Evolutionary conservation across 805 yeast genomes (phyloP).

Genomic region (Metschnikowia borealis): DNA sequence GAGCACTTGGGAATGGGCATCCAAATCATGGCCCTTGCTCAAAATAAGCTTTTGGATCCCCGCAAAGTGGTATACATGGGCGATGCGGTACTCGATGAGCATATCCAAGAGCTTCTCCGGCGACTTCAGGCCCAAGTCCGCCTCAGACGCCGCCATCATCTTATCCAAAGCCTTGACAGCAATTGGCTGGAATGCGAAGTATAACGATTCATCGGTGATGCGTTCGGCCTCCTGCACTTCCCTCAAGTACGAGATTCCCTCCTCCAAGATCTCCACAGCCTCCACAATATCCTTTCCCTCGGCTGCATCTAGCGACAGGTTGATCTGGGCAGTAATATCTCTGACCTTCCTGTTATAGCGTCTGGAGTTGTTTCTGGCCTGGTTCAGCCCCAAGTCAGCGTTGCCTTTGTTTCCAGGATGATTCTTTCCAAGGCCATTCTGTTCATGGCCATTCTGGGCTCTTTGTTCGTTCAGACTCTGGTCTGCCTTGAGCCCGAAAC

Average conservation of each 20-base stretch:
- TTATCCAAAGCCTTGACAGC: conserved; percentile 21
- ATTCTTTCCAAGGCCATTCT: not conserved
- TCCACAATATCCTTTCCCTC: conserved; percentile 23
- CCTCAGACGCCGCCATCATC: conserved; percentile 13
- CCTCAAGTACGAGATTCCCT: conserved; percentile 37
- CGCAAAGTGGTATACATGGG: conserved; percentile 31
- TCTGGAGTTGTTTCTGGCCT: no score
- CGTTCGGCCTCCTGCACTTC: conserved; percentile 33
- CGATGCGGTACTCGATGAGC: conserved; percentile 27
- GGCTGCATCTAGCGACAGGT: conserved; percentile 19
- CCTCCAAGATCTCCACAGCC: conserved; percentile 35
- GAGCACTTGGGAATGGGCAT: conserved; percentile 24
- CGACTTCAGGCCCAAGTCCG: conserved; percentile 13
- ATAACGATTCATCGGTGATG: conserved; percentile 25
- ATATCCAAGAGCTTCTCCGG: conserved; percentile 23
- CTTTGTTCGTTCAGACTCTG: not conserved
- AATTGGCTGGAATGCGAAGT: conserved; percentile 26
- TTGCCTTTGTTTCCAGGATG: no score
- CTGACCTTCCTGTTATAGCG: conserved; percentile 24
- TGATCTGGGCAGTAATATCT: conserved; percentile 34
- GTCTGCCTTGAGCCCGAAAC: not conserved
- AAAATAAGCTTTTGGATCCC: conserved; percentile 16
- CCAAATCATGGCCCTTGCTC: conserved; percentile 6
- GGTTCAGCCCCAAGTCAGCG: no score
- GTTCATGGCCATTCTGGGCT: no score